Percentiles rank a stretch among this genome's conserved stretches.
phyloP scores from a whole-genome alignment of 257 asterid species.

The Primulina tabacum region DNA sequence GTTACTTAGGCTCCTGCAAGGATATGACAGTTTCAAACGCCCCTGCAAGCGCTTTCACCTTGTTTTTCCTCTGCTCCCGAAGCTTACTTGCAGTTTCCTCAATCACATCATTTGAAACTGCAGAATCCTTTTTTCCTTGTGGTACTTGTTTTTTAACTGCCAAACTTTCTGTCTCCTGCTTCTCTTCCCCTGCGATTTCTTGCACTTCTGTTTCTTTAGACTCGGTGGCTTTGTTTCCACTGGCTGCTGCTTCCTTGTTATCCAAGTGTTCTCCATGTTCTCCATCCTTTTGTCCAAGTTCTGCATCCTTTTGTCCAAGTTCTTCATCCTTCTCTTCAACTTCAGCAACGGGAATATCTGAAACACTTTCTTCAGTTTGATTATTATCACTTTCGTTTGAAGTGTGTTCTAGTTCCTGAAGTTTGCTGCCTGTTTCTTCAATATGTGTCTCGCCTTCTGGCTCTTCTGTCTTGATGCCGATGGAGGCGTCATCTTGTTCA shows the following conservation, averaged over 20 bases:
- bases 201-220: conserved; percentile 28
- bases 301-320: background rate
- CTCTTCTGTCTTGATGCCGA: conserved; percentile 27
- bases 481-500: conserved; percentile 22
- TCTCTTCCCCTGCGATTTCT: conserved; percentile 25
- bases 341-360: conserved; percentile 24
- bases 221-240: conserved; percentile 22
- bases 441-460: conserved; percentile 18
- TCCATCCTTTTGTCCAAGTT: conserved; percentile 9
- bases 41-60: conserved; percentile 66
- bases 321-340: conserved; percentile 12
- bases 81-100: conserved; percentile 57
- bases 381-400: background rate
- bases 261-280: conserved; percentile 7
- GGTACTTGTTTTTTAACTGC: conserved; percentile 27
- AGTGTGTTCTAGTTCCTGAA: conserved; percentile 10
- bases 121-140: conserved; percentile 38
- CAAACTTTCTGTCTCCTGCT: conserved; percentile 27
- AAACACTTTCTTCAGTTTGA: conserved; percentile 26
- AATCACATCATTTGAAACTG: conserved; percentile 43
- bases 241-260: conserved; percentile 20
- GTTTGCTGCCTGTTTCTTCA: conserved; percentile 26
- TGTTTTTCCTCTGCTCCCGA: conserved; percentile 47
- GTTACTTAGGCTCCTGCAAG: conserved; percentile 42
- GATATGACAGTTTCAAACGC: conserved; percentile 58